Conservation (phyloP, 2,329 filamentous ascomycete genomes). For the Diplodia corticola region DNA sequence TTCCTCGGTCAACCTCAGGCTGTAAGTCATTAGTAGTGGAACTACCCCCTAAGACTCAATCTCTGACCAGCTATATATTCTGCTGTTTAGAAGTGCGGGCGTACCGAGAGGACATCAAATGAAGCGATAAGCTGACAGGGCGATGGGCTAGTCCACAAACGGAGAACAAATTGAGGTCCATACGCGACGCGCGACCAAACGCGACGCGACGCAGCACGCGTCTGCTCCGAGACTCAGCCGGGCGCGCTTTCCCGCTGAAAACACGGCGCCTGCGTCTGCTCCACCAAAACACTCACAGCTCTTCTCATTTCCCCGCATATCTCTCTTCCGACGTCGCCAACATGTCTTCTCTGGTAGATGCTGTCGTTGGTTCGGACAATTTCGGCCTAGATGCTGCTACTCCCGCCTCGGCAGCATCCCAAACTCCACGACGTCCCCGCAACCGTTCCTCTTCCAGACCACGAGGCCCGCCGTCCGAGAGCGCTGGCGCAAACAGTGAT, state of each 20-base stretch:
- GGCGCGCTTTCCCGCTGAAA: slow-evolving; percentile 7
- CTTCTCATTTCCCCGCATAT: neutral
- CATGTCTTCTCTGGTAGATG: slow-evolving; percentile 57
- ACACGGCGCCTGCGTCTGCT: slow-evolving; percentile 7
- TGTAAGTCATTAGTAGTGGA: neutral
- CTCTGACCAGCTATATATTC: neutral
- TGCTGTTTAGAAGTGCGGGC: neutral
- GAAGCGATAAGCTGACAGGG: neutral
- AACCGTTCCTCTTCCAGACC: slow-evolving; percentile 57
- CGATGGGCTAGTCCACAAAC: neutral
- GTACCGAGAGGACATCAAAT: neutral
- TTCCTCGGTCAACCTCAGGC: neutral
- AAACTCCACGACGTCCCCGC: slow-evolving; percentile 39
- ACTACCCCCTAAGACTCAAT: no score
- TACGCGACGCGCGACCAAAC: neutral
- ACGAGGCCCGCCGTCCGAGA: slow-evolving; percentile 53
- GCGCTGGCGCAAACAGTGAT: slow-evolving; percentile 56
- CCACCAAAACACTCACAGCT: slow-evolving; percentile 1
- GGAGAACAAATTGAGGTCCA: neutral
- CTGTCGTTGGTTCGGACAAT: slow-evolving; percentile 50
- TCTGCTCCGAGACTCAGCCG: slow-evolving; percentile 9
- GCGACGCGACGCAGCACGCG: slow-evolving; percentile 12
- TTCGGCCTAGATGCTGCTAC: slow-evolving; percentile 35
- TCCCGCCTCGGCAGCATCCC: slow-evolving; percentile 39
- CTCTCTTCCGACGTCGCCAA: neutral